Percentiles rank a stretch among this genome's conserved stretches.
Evolutionary conservation across 805 yeast species (phyloP).

Genomic region (Teunomyces lycoperdinae): DNA sequence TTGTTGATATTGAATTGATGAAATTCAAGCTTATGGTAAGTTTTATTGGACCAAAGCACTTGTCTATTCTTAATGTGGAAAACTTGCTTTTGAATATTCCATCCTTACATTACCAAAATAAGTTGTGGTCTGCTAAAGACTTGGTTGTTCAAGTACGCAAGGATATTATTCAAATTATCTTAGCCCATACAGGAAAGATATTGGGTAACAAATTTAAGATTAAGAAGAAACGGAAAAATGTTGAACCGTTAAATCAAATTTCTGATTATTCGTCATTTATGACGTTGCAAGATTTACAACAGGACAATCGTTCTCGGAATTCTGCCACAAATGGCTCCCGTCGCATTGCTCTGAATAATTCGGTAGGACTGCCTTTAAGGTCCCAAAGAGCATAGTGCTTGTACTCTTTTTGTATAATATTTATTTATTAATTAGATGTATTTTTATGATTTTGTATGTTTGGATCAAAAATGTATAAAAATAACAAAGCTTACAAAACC

Average conservation of each 20-base stretch:
- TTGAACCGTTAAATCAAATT: slow-evolving; percentile 39
- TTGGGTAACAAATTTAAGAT: slow-evolving; percentile 67
- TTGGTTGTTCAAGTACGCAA: slow-evolving; percentile 60
- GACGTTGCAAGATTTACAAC: slow-evolving; percentile 39
- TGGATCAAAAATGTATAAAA: neutral
- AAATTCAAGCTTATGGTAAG: slow-evolving; percentile 54
- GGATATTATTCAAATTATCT: slow-evolving; percentile 54
- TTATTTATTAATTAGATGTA: neutral
- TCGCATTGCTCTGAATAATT: neutral
- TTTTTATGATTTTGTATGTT: neutral
- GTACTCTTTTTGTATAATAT: neutral
- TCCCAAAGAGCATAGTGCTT: neutral
- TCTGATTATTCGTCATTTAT: slow-evolving; percentile 35
- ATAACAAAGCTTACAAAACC: neutral
- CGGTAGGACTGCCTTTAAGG: neutral
- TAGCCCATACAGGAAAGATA: slow-evolving; percentile 72
- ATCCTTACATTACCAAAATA: slow-evolving; percentile 51
- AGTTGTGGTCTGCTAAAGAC: slow-evolving; percentile 73
- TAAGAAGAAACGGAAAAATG: slow-evolving; percentile 27
- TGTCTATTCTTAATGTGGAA: slow-evolving; percentile 72
- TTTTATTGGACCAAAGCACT: slow-evolving; percentile 70
- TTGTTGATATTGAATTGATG: slow-evolving; percentile 34
- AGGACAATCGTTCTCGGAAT: slow-evolving; percentile 25
- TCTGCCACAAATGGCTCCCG: slow-evolving; percentile 7
- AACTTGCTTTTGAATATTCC: slow-evolving; percentile 70